Percentiles rank a stretch among this genome's conserved stretches.
Evolutionary conservation across 2,329 filamentous ascomycete species (phyloP).

Genomic region (Cryphonectria parasitica): DNA sequence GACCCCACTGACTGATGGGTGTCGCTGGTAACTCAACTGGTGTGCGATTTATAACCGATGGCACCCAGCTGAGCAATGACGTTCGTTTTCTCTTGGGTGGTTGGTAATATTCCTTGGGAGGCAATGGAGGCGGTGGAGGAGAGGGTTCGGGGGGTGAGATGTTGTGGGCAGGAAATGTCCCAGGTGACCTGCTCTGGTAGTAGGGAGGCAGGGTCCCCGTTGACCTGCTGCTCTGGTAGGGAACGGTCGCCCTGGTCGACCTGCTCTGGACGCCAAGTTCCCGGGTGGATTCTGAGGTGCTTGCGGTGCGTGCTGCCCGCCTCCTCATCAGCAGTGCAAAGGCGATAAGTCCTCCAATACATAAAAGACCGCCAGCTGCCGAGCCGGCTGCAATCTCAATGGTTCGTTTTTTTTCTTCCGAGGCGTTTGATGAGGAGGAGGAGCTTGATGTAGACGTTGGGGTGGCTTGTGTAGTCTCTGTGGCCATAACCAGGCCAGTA

Average conservation of each 20-base stretch:
- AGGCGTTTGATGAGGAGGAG: slow-evolving; percentile 12
- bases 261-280: slow-evolving; percentile 7
- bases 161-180: background rate
- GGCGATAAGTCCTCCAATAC: slow-evolving; percentile 18
- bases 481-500: slow-evolving; percentile 4
- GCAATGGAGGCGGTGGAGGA: slow-evolving; percentile 23
- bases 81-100: slow-evolving; percentile 24
- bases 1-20: slow-evolving; percentile 19
- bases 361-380: slow-evolving; percentile 21
- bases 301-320: slow-evolving; percentile 5
- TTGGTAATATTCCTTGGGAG: slow-evolving; percentile 20
- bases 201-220: background rate
- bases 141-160: slow-evolving; percentile 6
- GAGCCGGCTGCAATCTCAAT: slow-evolving; percentile 28
- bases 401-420: background rate
- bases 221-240: background rate
- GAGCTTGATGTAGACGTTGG: slow-evolving; percentile 3
- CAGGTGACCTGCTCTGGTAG: background rate
- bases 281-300: slow-evolving; percentile 4
- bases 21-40: slow-evolving; percentile 28
- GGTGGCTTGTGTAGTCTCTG: background rate
- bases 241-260: slow-evolving; percentile 1
- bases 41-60: slow-evolving; percentile 24
- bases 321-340: slow-evolving; percentile 22
- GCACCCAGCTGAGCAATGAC: slow-evolving; percentile 27